phyloP scores from a whole-genome alignment of 352 stramenopile genomes.

The Aphanomyces stellatus region DNA sequence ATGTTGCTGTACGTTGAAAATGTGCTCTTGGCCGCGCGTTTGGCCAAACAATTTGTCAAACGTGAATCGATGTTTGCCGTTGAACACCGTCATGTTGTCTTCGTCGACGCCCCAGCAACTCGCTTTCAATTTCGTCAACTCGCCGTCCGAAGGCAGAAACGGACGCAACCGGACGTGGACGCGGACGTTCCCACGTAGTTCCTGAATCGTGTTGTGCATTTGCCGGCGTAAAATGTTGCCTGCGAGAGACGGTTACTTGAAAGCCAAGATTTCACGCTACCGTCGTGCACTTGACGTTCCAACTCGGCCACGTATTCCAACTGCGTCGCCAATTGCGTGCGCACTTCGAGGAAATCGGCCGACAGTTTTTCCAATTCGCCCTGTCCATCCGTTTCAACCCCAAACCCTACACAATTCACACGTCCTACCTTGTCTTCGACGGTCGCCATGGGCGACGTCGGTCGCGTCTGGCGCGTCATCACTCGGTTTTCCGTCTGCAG shows the following conservation, averaged over 20 bases:
- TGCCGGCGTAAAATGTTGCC: constrained; percentile 79
- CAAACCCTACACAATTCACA: background rate
- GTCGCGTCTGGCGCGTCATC: background rate
- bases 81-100: constrained; percentile 55
- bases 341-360: constrained; percentile 46
- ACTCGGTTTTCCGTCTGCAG: constrained; percentile 18
- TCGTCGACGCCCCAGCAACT: constrained; percentile 14
- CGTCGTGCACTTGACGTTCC: constrained; percentile 45
- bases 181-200: constrained; percentile 98
- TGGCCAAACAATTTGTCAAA: constrained; percentile 98
- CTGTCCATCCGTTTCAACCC: background rate
- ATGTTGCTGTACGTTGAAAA: constrained; percentile 88
- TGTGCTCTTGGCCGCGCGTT: constrained; percentile 89
- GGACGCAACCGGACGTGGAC: constrained; percentile 94
- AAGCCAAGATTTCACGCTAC: background rate
- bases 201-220: constrained; percentile 99
- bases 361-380: constrained; percentile 51
- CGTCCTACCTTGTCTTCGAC: constrained; percentile 3
- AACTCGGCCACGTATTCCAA: constrained; percentile 56
- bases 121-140: constrained; percentile 28
- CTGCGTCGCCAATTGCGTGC: constrained; percentile 56
- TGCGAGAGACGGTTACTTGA: background rate
- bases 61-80: constrained; percentile 83
- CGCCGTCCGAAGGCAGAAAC: constrained; percentile 80
- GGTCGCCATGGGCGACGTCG: background rate